Evolutionary conservation across 805 yeast genomes (phyloP), one percentile per base, ranked within the genome.

Genomic region (Komagataella populi): DNA sequence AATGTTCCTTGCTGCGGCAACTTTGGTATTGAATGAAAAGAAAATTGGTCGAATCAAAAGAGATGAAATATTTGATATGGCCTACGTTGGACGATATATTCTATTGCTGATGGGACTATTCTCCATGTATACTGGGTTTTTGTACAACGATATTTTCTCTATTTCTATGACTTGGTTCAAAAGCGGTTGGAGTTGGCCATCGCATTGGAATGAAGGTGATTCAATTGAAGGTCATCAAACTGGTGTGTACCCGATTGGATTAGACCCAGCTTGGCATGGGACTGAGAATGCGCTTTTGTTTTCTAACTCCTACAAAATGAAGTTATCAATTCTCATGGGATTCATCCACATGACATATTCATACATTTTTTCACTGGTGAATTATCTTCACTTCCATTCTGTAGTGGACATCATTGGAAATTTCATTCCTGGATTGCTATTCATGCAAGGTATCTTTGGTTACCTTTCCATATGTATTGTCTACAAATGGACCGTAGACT

Each of bases 211-310:
- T 56, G 74, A 70, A 54, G 95, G 95, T 22, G 86, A 86, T 46
- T 63, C 80, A 3, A 74, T 90, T 52, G 74, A 72, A 48, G 97
- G 89, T 10, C 72, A 72, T 44, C 74, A 77, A 59, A 72, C 72
- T 12, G 87, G 91, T 6, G 80, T 80, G 10, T 93, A 93, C 63
- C 70, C 83, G 4, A 71, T 93, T 63, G 99, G 99, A 50, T 68
- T 93, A 50, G 99, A 93, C 68, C 86, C 84, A 56, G 86, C 84
- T 8, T 93, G 99, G 99, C 99, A 93, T 67, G 96, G 97, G 16
- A 77, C 98, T 45, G 99, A 93, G 59, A 93, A 93, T 70, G 82
- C 83, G 50, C 74, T 93, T 60, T 69, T 95, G 53, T 93, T 93
- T 69, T 79, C 96, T 49, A 93, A 93, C 71, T 90, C 98, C 2